A percentile compares a stretch with the other conserved stretches of the same genome.
Conservation (phyloP, 495 filamentous ascomycete genomes). For the Schizothecium vesticola region DNA sequence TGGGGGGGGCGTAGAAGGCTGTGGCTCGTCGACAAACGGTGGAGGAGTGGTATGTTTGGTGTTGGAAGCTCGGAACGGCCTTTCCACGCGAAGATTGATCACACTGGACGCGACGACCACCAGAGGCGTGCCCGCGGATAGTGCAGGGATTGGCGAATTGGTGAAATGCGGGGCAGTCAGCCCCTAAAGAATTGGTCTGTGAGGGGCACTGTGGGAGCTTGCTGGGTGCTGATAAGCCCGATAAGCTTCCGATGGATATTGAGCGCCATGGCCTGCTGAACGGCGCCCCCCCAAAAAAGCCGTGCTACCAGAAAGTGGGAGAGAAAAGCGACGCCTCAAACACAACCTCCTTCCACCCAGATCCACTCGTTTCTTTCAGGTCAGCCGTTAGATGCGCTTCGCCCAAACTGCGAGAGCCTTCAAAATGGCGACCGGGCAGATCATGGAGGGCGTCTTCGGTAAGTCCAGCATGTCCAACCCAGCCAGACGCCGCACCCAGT, state of each 20-base stretch:
- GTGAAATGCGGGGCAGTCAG: no score
- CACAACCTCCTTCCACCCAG: not conserved
- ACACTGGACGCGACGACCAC: not conserved
- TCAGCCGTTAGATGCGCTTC: not conserved
- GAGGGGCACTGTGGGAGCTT: not conserved
- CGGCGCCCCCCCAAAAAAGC: not conserved
- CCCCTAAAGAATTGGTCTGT: no score
- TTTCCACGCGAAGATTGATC: not conserved
- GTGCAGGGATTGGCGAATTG: not conserved
- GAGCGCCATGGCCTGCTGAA: not conserved
- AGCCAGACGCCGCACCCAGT: not conserved
- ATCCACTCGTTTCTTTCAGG: not conserved
- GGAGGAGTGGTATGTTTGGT: not conserved
- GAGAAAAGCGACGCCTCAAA: not conserved
- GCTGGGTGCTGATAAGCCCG: not conserved
- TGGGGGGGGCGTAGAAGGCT: not conserved
- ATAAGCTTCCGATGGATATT: not conserved
- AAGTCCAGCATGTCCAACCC: not conserved
- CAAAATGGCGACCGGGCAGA: conserved; percentile 53
- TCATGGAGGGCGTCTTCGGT: conserved; percentile 75
- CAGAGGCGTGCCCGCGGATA: not conserved
- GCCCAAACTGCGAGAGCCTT: conserved; percentile 17
- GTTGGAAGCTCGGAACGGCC: not conserved
- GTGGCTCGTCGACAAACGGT: not conserved
- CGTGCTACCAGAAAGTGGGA: not conserved